Evolutionary conservation across 768 basidiomycete genomes (phyloP).

Genomic region (Russula sp.): DNA sequence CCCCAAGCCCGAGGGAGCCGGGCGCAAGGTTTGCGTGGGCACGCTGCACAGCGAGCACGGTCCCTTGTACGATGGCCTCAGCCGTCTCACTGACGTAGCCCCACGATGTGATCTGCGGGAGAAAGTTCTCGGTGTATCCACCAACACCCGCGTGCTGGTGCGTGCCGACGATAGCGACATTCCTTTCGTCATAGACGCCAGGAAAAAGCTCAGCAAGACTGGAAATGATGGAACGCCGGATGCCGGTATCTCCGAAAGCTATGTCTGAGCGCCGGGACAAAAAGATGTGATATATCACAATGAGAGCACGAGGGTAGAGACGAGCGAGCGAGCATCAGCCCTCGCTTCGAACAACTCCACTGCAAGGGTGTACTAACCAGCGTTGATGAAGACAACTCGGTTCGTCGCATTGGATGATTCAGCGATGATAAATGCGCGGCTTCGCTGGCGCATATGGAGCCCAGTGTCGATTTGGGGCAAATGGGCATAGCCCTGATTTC

Average conservation of each 20-base stretch:
- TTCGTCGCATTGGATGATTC: constrained; percentile 50
- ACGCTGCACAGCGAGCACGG: constrained; percentile 59
- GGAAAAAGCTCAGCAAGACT: constrained; percentile 52
- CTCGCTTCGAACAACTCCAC: background rate
- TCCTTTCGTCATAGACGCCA: constrained; percentile 59
- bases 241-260: constrained; percentile 74
- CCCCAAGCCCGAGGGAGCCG: constrained; percentile 58
- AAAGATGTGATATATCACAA: background rate
- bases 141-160: constrained; percentile 76
- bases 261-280: constrained; percentile 44
- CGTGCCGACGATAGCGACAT: constrained; percentile 70
- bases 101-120: constrained; percentile 68
- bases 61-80: constrained; percentile 64
- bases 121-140: constrained; percentile 71
- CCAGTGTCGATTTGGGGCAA: constrained; percentile 64
- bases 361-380: constrained; percentile 39
- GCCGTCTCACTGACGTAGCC: constrained; percentile 71
- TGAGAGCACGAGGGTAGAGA: background rate
- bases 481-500: constrained; percentile 57
- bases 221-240: constrained; percentile 61
- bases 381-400: constrained; percentile 68
- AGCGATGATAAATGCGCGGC: constrained; percentile 71
- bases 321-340: background rate
- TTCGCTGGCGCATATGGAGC: constrained; percentile 73
- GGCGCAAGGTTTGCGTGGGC: constrained; percentile 58